Evolutionary conservation across 345 rosid species (phyloP).

Genomic region (Boechera retrofracta): DNA sequence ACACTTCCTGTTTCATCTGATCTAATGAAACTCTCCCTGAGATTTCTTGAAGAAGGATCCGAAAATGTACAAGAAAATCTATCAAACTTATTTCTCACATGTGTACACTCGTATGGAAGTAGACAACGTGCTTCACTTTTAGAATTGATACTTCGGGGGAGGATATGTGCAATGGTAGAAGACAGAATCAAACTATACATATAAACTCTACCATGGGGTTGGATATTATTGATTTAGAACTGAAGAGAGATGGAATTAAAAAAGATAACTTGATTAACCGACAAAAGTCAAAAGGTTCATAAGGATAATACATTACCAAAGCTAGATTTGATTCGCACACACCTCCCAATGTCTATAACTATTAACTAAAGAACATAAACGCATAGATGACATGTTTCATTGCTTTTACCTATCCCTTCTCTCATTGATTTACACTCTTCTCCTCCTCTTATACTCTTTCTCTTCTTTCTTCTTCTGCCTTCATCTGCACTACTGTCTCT

Average conservation of each 20-base stretch:
- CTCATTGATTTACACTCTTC: background rate
- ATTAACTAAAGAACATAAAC: background rate
- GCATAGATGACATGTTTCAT: background rate
- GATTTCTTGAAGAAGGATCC: conserved; percentile 60
- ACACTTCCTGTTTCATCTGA: conserved; percentile 69
- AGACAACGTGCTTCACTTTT: conserved; percentile 3
- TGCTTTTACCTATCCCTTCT: background rate
- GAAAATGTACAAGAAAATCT: conserved; percentile 63
- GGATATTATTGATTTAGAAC: background rate
- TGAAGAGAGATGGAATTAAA: background rate
- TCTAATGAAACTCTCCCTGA: conserved; percentile 71
- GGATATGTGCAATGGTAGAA: background rate
- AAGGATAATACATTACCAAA: conserved; percentile 3
- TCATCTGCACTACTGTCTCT: background rate
- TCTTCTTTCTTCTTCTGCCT: background rate
- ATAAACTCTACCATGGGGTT: too few species aligned
- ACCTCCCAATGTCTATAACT: background rate
- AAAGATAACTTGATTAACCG: background rate
- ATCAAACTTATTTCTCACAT: background rate
- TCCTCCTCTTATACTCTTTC: background rate
- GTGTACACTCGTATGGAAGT: conserved; percentile 14
- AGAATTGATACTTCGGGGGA: background rate
- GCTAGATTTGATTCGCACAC: background rate
- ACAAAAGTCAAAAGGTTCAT: background rate
- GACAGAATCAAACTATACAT: background rate